Conservation (phyloP, 768 basidiomycete genomes). For the Kwoniella dejecticola region DNA sequence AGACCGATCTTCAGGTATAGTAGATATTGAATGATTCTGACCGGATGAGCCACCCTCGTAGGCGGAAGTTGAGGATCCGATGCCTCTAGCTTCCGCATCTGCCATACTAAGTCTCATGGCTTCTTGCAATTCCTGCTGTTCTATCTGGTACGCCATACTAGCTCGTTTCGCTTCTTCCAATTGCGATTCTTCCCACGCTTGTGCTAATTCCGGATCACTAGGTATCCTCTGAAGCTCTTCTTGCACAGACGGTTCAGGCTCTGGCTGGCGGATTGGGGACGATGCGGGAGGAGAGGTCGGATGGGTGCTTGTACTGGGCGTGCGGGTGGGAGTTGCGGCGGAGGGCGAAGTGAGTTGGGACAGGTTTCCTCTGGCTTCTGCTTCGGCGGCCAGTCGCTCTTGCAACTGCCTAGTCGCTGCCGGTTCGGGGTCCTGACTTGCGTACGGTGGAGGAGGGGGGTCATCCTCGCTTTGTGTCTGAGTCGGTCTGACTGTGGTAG, state of each 20-base stretch:
- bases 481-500: conserved; percentile 12
- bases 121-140: conserved; percentile 46
- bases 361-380: conserved; percentile 14
- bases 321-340: not conserved
- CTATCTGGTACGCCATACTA: conserved; percentile 35
- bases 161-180: conserved; percentile 47
- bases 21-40: not conserved
- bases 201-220: conserved; percentile 33
- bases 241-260: not conserved
- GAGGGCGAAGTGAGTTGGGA: not conserved
- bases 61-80: not conserved
- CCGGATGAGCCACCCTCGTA: conserved; percentile 19
- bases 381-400: conserved; percentile 46
- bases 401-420: conserved; percentile 47
- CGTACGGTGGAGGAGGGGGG: conserved; percentile 52
- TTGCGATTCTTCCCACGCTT: conserved; percentile 45
- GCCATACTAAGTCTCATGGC: conserved; percentile 44
- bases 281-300: not conserved
- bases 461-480: conserved; percentile 32
- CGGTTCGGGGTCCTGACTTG: conserved; percentile 51
- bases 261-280: not conserved
- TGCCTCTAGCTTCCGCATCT: conserved; percentile 25
- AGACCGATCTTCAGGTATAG: not conserved
- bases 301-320: not conserved
- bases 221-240: conserved; percentile 13